Evolutionary conservation across 1,284 basidiomycete genomes (phyloP), one percentile per base, ranked within the genome.

Genomic region (Malassezia cuniculi): DNA sequence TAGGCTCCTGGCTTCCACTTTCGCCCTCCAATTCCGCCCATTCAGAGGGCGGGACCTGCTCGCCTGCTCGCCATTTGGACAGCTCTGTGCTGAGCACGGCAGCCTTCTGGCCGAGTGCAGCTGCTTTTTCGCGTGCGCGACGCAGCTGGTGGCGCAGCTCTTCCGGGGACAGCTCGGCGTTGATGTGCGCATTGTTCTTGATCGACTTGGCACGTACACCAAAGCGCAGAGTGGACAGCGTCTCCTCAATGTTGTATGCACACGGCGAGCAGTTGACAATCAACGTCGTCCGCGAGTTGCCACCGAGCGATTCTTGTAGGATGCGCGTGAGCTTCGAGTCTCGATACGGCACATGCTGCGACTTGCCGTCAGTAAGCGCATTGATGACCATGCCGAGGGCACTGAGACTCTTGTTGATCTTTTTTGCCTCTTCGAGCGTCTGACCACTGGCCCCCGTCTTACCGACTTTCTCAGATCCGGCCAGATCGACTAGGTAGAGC

Each of bases 361-460:
- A 83, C 87, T 66, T 66, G 39, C 81, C 77, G 63, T 99, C 93
- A 2, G 93, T 99, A 47, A 99, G 73, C 3, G 90, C 84, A 61
- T 99, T 99, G 69, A 99, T 99, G 66, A 99, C 93, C 89, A 97
- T 97, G 33, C 93, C 93, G 48, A 99, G 77, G 9, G 93, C 90
- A 15, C 87, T 94, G 28, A 99, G 72, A 42, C 82, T 86, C 72
- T 97, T 97, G 74, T 99, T 99, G 72, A 99, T 99, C 76, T 97
- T 99, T 76, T 99, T 99, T 10, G 93, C 93, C 69, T 99, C 93
- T 69, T 99, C 93, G 10, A 99, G 73, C 22, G 93, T 97, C 69
- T 97, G 93, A 2, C 93, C 93, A 9, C 89, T 94, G 31, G 93
- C 93, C 24, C 93, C 93, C 24, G 93, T 97, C 75, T 99, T 99